These are phyloP conservation scores for Lophiotrema nucula DNA, from an alignment of 495 filamentous ascomycete species.

Conservation along the genomic window DNA sequence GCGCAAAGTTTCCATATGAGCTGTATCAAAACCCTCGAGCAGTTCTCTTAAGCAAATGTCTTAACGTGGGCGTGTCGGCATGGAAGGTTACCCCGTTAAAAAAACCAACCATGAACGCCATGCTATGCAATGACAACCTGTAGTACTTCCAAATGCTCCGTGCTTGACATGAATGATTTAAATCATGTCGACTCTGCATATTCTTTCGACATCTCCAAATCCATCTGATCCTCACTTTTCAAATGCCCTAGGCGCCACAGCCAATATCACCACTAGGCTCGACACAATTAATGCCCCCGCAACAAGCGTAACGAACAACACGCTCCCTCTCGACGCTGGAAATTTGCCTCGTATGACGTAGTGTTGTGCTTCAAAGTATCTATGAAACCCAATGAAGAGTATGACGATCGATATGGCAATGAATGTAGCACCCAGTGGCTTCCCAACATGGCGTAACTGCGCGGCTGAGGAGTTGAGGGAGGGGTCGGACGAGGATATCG, in stretches of 20 bases:
- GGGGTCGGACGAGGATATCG: constrained; percentile 42
- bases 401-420: constrained; percentile 82
- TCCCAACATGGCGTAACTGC: constrained; percentile 72
- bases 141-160: too few relatives aligned
- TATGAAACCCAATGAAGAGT: constrained; percentile 75
- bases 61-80: too few relatives aligned
- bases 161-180: too few relatives aligned
- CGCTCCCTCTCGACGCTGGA: constrained; percentile 83
- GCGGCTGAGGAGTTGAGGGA: constrained; percentile 14
- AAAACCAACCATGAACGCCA: too few relatives aligned
- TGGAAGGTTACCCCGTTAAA: too few relatives aligned
- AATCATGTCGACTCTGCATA: too few relatives aligned
- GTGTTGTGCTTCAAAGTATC: constrained; percentile 68
- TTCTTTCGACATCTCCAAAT: too few relatives aligned
- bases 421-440: constrained; percentile 91
- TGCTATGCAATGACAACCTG: too few relatives aligned
- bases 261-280: constrained; percentile 45
- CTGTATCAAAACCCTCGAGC: too few relatives aligned
- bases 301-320: constrained; percentile 72
- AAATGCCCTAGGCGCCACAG: constrained; percentile 40
- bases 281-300: constrained; percentile 42
- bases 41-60: too few relatives aligned
- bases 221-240: too few relatives aligned
- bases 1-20: too few relatives aligned
- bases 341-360: constrained; percentile 95